Evolutionary conservation across 805 yeast genomes (phyloP).

Genomic region (Metschnikowia rubicola): DNA sequence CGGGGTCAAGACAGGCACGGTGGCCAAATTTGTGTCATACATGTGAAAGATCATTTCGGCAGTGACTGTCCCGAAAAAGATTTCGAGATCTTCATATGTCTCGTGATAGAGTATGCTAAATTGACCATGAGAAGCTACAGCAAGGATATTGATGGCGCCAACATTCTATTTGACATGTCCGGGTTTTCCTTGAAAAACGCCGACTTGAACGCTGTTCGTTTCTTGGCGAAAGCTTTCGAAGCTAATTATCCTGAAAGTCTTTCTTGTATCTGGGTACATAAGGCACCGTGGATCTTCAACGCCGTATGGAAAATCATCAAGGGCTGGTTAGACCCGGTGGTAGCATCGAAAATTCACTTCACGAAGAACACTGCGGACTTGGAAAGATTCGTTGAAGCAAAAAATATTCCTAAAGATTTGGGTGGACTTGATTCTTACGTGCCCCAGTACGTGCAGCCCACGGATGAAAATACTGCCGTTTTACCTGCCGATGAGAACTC

Average conservation of each 20-base stretch:
- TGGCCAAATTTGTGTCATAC: conserved; percentile 18
- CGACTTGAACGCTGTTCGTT: conserved; percentile 89
- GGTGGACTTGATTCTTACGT: conserved; percentile 71
- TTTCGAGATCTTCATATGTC: conserved; percentile 18
- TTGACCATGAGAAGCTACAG: conserved; percentile 11
- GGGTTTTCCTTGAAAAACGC: conserved; percentile 88
- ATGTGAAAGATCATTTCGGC: conserved; percentile 22
- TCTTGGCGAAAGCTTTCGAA: conserved; percentile 84
- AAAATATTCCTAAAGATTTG: conserved; percentile 61
- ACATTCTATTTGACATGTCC: conserved; percentile 83
- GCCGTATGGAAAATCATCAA: conserved; percentile 93
- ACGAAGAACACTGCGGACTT: conserved; percentile 70
- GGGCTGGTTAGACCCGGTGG: conserved; percentile 95
- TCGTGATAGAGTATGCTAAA: conserved; percentile 44
- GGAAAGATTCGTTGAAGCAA: conserved; percentile 53
- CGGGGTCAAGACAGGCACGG: conserved; percentile 17
- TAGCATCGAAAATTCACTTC: conserved; percentile 84
- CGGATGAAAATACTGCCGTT: conserved; percentile 45
- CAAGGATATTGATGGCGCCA: conserved; percentile 16
- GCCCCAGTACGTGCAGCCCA: conserved; percentile 63
- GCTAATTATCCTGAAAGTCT: conserved; percentile 95
- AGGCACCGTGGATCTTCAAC: conserved; percentile 95
- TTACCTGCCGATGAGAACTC: conserved; percentile 38
- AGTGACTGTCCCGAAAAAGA: conserved; percentile 23
- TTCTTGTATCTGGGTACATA: conserved; percentile 79